Evolutionary conservation across 768 basidiomycete species (phyloP).

Genomic region (Termitomyces sp.): DNA sequence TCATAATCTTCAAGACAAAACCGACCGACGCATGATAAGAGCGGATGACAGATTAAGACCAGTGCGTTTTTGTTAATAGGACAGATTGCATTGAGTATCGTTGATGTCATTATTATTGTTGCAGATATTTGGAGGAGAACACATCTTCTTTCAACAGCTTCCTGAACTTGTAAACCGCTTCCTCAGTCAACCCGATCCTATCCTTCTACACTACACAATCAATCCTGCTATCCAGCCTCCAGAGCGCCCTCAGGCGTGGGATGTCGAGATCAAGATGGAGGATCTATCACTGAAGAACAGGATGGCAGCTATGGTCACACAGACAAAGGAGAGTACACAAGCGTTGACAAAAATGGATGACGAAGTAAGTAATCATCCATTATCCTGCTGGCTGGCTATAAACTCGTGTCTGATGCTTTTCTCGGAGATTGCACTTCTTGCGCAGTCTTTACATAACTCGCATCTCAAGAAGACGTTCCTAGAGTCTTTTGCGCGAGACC

Average conservation of each 20-base stretch:
- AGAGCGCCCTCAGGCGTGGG: slow-evolving; percentile 74
- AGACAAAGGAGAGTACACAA: slow-evolving; percentile 65
- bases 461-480: slow-evolving; percentile 86
- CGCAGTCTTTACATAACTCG: slow-evolving; percentile 82
- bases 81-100: not conserved
- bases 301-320: slow-evolving; percentile 65
- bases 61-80: slow-evolving; percentile 29
- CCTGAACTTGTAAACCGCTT: slow-evolving; percentile 83
- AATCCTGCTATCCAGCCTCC: slow-evolving; percentile 58
- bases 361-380: slow-evolving; percentile 47
- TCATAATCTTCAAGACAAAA: slow-evolving; percentile 77
- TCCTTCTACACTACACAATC: slow-evolving; percentile 71
- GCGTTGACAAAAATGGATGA: slow-evolving; percentile 76
- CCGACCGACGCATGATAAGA: slow-evolving; percentile 63
- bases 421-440: slow-evolving; percentile 68
- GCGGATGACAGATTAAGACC: slow-evolving; percentile 63
- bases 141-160: slow-evolving; percentile 69
- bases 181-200: slow-evolving; percentile 71
- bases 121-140: slow-evolving; percentile 69
- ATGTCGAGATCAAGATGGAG: slow-evolving; percentile 85
- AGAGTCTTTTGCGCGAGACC: slow-evolving; percentile 72
- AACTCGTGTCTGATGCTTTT: not conserved
- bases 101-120: not conserved
- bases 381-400: not conserved
- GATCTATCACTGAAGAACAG: slow-evolving; percentile 67